A percentile compares a stretch with the other conserved stretches of the same genome.
Conservation (phyloP, 1,139 yeast species). For the Yamadazyma diddensiae region DNA sequence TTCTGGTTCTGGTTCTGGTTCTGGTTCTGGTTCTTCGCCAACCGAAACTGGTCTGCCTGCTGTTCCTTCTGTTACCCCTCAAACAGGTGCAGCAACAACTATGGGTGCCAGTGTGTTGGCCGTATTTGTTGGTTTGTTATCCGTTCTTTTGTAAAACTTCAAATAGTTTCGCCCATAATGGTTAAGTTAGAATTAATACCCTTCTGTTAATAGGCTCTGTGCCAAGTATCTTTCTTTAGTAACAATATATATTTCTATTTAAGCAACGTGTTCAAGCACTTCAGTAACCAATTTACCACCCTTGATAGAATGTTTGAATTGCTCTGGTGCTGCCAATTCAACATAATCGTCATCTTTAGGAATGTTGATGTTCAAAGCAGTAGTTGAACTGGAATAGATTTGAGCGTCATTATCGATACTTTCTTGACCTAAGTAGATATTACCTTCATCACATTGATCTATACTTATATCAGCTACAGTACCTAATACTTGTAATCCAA, state of each 20-base stretch:
- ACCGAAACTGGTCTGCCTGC: too few species aligned
- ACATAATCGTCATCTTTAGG: conserved; percentile 63
- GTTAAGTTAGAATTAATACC: conserved; percentile 1
- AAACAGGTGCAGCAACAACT: conserved; percentile 1
- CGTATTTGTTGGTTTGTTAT: not conserved
- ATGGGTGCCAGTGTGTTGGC: not conserved
- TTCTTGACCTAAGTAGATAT: conserved; percentile 69
- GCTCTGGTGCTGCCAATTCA: conserved; percentile 86
- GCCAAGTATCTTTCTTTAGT: not conserved
- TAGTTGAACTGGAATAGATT: conserved; percentile 77
- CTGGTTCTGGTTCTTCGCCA: conserved; percentile 1
- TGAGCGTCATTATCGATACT: conserved; percentile 63
- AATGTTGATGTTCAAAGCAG: conserved; percentile 79
- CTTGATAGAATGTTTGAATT: conserved; percentile 60
- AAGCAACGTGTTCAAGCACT: conserved; percentile 50
- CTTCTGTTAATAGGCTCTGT: not conserved
- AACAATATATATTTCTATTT: conserved; percentile 8
- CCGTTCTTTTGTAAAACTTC: not conserved
- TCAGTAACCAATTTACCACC: conserved; percentile 40
- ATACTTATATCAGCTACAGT: conserved; percentile 76
- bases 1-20: not conserved
- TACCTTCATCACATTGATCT: conserved; percentile 88
- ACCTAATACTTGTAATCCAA: conserved; percentile 83
- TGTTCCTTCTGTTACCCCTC: conserved; percentile 1
- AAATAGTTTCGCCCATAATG: not conserved